phyloP scores from a whole-genome alignment of 805 yeast species.

The Kluyveromyces dobzhanskii region DNA sequence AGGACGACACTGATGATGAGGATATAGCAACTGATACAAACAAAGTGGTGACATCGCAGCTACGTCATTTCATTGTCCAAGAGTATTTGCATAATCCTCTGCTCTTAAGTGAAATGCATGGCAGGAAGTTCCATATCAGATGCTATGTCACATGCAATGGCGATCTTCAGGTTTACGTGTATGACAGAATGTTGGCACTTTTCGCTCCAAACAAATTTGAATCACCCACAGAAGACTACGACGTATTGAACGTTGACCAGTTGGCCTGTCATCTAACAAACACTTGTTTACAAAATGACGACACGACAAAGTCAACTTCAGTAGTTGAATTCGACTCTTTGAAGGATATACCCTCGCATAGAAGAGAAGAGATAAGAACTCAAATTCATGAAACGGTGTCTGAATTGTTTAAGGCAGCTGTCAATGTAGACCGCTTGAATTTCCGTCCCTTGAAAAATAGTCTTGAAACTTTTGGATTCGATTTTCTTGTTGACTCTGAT shows the following conservation, averaged over 20 bases:
- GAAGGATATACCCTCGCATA: constrained; percentile 31
- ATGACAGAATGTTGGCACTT: constrained; percentile 68
- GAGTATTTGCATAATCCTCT: constrained; percentile 67
- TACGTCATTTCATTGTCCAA: constrained; percentile 87
- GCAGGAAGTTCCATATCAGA: constrained; percentile 82
- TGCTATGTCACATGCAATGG: constrained; percentile 75
- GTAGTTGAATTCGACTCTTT: constrained; percentile 64
- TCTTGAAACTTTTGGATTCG: constrained; percentile 83
- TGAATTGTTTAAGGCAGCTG: constrained; percentile 76
- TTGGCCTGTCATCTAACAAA: constrained; percentile 83
- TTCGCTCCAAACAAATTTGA: constrained; percentile 57
- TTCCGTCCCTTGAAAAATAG: constrained; percentile 78
- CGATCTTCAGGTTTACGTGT: constrained; percentile 69
- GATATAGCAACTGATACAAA: constrained; percentile 41
- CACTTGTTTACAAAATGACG: constrained; percentile 74
- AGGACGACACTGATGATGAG: constrained; percentile 54
- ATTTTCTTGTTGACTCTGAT: constrained; percentile 62
- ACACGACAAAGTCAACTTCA: constrained; percentile 29
- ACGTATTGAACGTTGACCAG: constrained; percentile 29
- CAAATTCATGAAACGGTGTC: constrained; percentile 54
- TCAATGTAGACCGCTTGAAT: constrained; percentile 70
- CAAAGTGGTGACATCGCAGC: constrained; percentile 75
- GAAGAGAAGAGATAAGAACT: constrained; percentile 36
- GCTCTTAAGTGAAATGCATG: constrained; percentile 47
- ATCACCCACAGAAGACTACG: constrained; percentile 24